Percentiles rank a stretch among this genome's conserved stretches.
phyloP scores from a whole-genome alignment of 768 basidiomycete species.

The Leccinum disarticulatum region DNA sequence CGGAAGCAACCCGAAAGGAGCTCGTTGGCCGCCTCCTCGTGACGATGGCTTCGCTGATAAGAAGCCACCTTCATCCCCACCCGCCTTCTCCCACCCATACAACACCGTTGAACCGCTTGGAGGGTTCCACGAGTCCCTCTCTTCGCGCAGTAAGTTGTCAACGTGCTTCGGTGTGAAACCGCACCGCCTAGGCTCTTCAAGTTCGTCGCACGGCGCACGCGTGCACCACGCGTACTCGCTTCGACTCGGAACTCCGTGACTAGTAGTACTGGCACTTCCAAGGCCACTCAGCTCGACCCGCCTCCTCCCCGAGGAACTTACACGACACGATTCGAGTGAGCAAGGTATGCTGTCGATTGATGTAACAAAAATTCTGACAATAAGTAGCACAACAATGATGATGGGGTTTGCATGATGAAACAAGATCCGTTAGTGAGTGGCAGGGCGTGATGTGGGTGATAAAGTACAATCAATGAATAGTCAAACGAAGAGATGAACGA shows the following conservation, averaged over 20 bases:
- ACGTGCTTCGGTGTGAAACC: neutral
- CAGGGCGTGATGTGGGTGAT: neutral
- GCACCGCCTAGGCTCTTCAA: neutral
- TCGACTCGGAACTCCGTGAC: no score
- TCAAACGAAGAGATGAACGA: neutral
- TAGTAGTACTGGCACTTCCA: no score
- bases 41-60: no score
- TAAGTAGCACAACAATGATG: neutral
- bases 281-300: no score
- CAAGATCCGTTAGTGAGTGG: neutral
- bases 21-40: no score
- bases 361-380: neutral
- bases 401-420: neutral
- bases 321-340: no score
- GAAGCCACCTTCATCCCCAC: no score
- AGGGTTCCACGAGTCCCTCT: no score
- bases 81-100: no score
- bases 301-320: no score
- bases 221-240: neutral
- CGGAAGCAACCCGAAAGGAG: no score
- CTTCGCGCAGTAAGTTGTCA: neutral
- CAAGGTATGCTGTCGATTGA: neutral
- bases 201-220: constrained; percentile 6
- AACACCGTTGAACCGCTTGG: no score
- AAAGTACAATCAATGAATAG: neutral